Conservation (phyloP, 2,329 filamentous ascomycete genomes). For the Dothistroma septosporum region DNA sequence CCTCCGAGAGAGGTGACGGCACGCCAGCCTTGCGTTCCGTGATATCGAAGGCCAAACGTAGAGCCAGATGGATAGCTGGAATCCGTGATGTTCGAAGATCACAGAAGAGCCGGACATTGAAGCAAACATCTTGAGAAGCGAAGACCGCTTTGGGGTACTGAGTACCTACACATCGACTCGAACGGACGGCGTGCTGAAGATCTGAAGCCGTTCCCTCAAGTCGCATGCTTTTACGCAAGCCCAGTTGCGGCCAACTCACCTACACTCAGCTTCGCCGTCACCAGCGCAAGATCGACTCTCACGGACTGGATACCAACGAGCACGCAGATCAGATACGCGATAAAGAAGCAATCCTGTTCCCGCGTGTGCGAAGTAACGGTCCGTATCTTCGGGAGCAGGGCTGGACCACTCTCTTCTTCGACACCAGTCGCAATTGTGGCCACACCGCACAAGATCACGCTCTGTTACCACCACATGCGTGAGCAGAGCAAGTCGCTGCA, state of each 20-base stretch:
- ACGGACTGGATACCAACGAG: background rate
- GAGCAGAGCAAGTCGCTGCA: background rate
- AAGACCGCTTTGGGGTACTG: background rate
- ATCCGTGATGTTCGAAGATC: background rate
- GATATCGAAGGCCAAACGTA: background rate
- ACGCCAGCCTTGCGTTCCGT: background rate
- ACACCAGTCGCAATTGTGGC: background rate
- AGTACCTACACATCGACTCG: background rate
- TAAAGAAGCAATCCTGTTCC: background rate
- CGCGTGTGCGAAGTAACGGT: background rate
- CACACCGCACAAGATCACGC: background rate
- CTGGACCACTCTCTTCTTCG: background rate
- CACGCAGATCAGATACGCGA: background rate
- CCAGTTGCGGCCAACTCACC: background rate
- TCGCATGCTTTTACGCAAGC: background rate
- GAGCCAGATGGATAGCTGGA: background rate
- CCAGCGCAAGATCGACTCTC: background rate
- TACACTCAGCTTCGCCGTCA: background rate
- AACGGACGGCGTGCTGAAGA: background rate
- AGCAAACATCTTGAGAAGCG: background rate
- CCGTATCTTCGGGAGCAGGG: background rate
- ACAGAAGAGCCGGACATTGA: background rate
- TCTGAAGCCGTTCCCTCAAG: background rate
- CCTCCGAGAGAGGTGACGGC: background rate
- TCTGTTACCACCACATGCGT: background rate